Conservation (phyloP, 164 flowering plant genomes). For the Macadamia tetraphylla region DNA sequence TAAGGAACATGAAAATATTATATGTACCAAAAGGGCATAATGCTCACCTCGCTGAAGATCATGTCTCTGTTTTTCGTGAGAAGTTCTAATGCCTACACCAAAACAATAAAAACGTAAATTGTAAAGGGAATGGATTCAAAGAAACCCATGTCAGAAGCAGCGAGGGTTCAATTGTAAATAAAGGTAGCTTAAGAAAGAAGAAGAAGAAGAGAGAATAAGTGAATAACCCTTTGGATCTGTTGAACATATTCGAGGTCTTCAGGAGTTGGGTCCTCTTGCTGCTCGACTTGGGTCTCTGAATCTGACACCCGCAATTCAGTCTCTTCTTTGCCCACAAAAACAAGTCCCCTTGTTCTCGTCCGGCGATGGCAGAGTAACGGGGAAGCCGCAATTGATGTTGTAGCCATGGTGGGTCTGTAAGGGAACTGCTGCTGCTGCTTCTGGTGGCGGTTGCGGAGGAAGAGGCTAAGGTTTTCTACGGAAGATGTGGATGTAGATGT, state of each 20-base stretch:
- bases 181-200: background rate
- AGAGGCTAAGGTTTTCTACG: background rate
- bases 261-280: slow-evolving; percentile 14
- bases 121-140: background rate
- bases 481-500: slow-evolving; percentile 3
- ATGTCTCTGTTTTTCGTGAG: slow-evolving; percentile 77
- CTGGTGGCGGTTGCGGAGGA: background rate
- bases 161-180: background rate
- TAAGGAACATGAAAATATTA: background rate
- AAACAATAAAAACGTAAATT: background rate
- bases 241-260: slow-evolving; percentile 51
- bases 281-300: slow-evolving; percentile 12
- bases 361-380: slow-evolving; percentile 1
- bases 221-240: slow-evolving; percentile 47
- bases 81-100: slow-evolving; percentile 61
- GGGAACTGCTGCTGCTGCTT: background rate
- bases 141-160: background rate
- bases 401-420: background rate
- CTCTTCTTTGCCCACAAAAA: slow-evolving; percentile 34
- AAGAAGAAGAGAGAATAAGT: background rate
- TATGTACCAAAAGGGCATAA: background rate
- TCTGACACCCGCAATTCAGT: slow-evolving; percentile 18
- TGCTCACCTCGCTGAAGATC: slow-evolving; percentile 65
- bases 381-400: background rate
- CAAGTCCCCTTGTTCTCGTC: background rate